Evolutionary conservation across 345 rosid species (phyloP).

Genomic region (Turnera subulata): DNA sequence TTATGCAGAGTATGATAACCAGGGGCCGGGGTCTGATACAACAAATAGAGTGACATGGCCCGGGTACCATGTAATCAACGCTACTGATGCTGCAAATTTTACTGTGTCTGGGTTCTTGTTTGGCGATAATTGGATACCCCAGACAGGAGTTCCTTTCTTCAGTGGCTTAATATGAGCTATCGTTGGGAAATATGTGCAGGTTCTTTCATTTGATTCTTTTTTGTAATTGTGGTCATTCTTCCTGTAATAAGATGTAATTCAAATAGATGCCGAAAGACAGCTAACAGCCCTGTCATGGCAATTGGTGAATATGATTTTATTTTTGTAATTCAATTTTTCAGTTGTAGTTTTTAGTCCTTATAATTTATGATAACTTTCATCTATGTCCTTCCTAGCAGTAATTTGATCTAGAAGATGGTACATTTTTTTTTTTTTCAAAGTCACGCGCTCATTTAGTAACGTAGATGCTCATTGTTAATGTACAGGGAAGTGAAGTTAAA

Average conservation of each 20-base stretch:
- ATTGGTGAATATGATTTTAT: no score
- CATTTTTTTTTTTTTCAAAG: background rate
- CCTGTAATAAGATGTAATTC: no score
- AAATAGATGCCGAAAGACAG: background rate
- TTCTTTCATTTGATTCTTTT: background rate
- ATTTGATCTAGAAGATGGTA: no score
- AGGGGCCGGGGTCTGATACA: slow-evolving; percentile 64
- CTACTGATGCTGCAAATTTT: slow-evolving; percentile 62
- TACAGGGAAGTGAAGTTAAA: background rate
- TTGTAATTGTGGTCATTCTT: background rate
- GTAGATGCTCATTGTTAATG: background rate
- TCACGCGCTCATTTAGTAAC: no score
- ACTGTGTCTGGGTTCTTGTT: slow-evolving; percentile 56
- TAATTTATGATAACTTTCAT: background rate
- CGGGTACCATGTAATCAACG: slow-evolving; percentile 52
- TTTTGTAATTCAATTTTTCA: no score
- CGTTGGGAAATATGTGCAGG: background rate
- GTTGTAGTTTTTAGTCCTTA: no score
- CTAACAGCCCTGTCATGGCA: no score
- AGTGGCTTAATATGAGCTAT: slow-evolving; percentile 25
- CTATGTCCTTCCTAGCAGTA: background rate
- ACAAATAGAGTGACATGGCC: slow-evolving; percentile 61
- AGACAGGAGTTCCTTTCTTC: slow-evolving; percentile 55
- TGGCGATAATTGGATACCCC: slow-evolving; percentile 68
- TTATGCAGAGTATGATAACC: slow-evolving; percentile 66